These are phyloP conservation scores for Pseudoscleropodium purum DNA, from an alignment of 225 moss, liverwort and hornwort genomes.

Conservation along the genomic window DNA sequence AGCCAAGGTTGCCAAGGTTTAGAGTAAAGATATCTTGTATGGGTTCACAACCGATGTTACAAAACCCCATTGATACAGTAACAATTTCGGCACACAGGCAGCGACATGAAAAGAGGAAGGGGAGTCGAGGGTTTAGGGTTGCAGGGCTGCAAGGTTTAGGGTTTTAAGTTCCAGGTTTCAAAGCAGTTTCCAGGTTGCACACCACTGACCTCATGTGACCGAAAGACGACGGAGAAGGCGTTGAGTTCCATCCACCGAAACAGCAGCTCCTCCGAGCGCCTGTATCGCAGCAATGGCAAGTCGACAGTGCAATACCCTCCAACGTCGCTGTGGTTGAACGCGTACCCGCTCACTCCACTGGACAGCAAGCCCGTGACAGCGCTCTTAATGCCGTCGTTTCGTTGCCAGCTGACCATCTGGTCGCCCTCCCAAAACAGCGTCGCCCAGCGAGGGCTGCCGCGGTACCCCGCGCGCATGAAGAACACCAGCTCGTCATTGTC, in stretches of 20 bases:
- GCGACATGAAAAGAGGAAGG: neutral
- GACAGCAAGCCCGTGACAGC: constrained; percentile 76
- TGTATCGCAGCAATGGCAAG: constrained; percentile 50
- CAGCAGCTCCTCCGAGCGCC: constrained; percentile 67
- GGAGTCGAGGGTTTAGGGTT: neutral
- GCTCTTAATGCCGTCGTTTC: constrained; percentile 83
- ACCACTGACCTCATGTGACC: constrained; percentile 62
- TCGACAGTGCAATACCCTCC: constrained; percentile 90
- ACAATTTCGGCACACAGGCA: neutral
- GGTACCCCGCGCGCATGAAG: constrained; percentile 72
- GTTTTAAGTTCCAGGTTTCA: neutral
- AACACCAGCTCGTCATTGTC: constrained; percentile 56
- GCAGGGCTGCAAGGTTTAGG: neutral
- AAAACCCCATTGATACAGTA: too few species aligned
- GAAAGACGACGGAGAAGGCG: constrained; percentile 81
- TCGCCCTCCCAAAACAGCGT: constrained; percentile 90
- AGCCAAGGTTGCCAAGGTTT: neutral
- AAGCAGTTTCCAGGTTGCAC: neutral
- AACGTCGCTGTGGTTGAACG: constrained; percentile 82
- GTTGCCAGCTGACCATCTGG: constrained; percentile 96
- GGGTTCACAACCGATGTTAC: neutral
- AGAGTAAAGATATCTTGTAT: neutral
- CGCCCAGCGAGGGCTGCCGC: constrained; percentile 68
- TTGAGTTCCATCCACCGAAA: constrained; percentile 94
- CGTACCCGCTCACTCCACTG: constrained; percentile 63